Percentiles rank a stretch among this genome's conserved stretches.
Evolutionary conservation across 2,329 filamentous ascomycete species (phyloP).

Genomic region (Aspergillus aculeatinus): DNA sequence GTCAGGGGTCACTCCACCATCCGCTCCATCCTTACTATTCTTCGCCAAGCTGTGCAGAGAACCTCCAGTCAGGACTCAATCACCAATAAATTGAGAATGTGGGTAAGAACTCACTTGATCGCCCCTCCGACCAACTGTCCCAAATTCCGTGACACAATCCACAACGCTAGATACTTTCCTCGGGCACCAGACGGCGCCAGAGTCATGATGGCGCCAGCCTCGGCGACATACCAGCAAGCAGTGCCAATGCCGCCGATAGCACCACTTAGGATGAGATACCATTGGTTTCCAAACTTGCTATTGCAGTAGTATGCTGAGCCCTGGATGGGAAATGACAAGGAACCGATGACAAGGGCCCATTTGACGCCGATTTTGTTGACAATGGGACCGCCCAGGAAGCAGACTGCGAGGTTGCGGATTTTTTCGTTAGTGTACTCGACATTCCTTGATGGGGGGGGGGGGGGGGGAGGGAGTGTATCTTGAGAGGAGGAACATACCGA

Average conservation of each 20-base stretch:
- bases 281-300: conserved; percentile 51
- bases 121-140: conserved; percentile 50
- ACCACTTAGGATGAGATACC: conserved; percentile 46
- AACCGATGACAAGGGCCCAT: conserved; percentile 48
- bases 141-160: conserved; percentile 50
- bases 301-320: conserved; percentile 52
- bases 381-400: conserved; percentile 46
- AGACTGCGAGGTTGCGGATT: conserved; percentile 26
- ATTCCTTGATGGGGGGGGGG: not conserved
- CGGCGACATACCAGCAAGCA: conserved; percentile 52
- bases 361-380: conserved; percentile 51
- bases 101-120: conserved; percentile 40
- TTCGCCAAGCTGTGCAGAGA: conserved; percentile 33
- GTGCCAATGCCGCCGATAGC: conserved; percentile 42
- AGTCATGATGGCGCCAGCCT: conserved; percentile 51
- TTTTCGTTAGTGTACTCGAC: not conserved
- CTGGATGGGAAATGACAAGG: conserved; percentile 45
- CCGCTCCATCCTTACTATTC: conserved; percentile 37
- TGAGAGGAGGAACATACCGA: conserved; percentile 21
- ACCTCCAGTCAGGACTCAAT: not conserved
- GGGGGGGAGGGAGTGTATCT: not conserved
- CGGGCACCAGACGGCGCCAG: conserved; percentile 48
- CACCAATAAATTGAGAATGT: too few relatives aligned
- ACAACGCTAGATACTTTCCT: conserved; percentile 50
- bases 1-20: conserved; percentile 45